These are phyloP conservation scores for Camellia granthamiana DNA, from an alignment of 148 eudicot genomes.

Conservation along the genomic window DNA sequence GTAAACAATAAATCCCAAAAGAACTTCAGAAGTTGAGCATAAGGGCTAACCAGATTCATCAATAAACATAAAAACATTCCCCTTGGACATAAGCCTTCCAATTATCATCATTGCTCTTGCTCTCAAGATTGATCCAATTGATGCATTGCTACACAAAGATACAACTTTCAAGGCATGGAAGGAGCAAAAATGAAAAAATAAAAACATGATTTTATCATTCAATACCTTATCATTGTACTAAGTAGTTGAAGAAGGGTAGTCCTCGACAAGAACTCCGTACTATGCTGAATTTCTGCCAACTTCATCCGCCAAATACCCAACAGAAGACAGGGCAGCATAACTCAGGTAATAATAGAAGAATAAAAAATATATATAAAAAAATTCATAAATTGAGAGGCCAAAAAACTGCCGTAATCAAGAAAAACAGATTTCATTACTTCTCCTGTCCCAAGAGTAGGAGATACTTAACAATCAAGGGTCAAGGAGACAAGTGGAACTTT, in stretches of 20 bases:
- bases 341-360: background rate
- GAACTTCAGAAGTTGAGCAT: background rate
- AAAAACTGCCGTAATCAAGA: background rate
- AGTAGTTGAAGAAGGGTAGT: slow-evolving; percentile 76
- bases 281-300: slow-evolving; percentile 78
- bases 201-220: background rate
- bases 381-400: background rate
- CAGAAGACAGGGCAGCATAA: slow-evolving; percentile 7
- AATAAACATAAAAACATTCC: slow-evolving; percentile 40
- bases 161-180: slow-evolving; percentile 1
- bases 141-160: slow-evolving; percentile 42
- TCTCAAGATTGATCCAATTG: slow-evolving; percentile 64
- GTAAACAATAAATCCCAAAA: background rate
- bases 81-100: slow-evolving; percentile 86
- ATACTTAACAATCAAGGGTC: slow-evolving; percentile 1
- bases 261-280: slow-evolving; percentile 66
- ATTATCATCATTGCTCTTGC: slow-evolving; percentile 83
- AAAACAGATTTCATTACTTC: background rate
- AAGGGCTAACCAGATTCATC: slow-evolving; percentile 58
- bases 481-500: background rate
- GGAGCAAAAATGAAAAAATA: background rate
- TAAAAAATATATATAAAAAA: background rate
- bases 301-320: slow-evolving; percentile 28
- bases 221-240: slow-evolving; percentile 66
- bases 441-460: background rate